Percentiles rank a stretch among this genome's conserved stretches.
Conservation (phyloP, 2,329 filamentous ascomycete genomes). For the Aspergillus fumigatus region DNA sequence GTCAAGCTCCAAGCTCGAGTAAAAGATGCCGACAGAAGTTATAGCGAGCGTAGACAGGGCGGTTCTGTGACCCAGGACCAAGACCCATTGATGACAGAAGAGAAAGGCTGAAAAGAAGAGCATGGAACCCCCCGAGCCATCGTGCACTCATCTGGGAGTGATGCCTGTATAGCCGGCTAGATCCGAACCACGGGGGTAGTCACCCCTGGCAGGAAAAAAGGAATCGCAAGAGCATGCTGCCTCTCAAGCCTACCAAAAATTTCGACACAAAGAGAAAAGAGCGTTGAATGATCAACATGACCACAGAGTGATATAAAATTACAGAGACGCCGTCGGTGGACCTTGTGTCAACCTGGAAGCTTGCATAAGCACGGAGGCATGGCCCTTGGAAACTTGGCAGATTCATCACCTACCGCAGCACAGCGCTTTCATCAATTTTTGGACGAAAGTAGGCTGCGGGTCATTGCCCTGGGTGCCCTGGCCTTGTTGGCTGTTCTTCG, state of each 20-base stretch:
- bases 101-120: constrained; percentile 9
- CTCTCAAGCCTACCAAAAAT: constrained; percentile 14
- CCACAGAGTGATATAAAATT: constrained; percentile 18
- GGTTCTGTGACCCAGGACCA: background rate
- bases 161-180: constrained; percentile 13
- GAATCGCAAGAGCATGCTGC: constrained; percentile 13
- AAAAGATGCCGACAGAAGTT: background rate
- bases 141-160: constrained; percentile 16
- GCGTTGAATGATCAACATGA: constrained; percentile 16
- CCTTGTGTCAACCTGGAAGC: constrained; percentile 32
- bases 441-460: constrained; percentile 73
- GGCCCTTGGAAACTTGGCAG: constrained; percentile 12
- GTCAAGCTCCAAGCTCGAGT: constrained; percentile 1
- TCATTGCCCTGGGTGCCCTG: constrained; percentile 58
- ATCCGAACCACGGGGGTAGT: constrained; percentile 12
- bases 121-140: constrained; percentile 12
- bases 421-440: constrained; percentile 87
- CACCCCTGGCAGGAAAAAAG: constrained; percentile 12
- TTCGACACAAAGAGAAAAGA: constrained; percentile 13
- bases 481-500: constrained; percentile 54
- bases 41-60: background rate
- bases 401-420: constrained; percentile 67
- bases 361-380: constrained; percentile 20
- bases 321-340: constrained; percentile 14
- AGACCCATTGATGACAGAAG: constrained; percentile 12